A percentile compares a stretch with the other conserved stretches of the same genome.
These are phyloP conservation scores for Taphrina deformans DNA, from an alignment of 1,139 yeast species.

Conservation along the genomic window DNA sequence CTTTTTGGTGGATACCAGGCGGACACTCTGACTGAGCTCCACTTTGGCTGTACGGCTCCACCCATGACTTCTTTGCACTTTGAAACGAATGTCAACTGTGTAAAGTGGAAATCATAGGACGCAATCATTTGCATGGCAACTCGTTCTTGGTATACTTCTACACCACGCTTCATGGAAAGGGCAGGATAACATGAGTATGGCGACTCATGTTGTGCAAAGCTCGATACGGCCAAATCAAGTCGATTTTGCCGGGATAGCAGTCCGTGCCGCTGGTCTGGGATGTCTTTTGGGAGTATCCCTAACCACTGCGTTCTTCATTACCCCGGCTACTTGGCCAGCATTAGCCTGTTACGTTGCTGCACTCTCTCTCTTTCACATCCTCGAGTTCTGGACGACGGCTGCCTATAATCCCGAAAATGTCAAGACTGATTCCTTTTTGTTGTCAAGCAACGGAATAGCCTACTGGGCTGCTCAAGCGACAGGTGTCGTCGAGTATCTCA, in stretches of 20 bases:
- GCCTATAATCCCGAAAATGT: slow-evolving; percentile 65
- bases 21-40: no score
- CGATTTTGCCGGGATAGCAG: slow-evolving; percentile 37
- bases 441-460: slow-evolving; percentile 67
- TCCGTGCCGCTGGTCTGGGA: slow-evolving; percentile 40
- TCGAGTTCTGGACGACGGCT: slow-evolving; percentile 81
- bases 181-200: background rate
- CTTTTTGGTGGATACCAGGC: no score
- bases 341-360: slow-evolving; percentile 56
- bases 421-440: slow-evolving; percentile 63
- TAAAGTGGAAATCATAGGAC: no score
- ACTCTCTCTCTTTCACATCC: slow-evolving; percentile 66
- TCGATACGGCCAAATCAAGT: background rate
- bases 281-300: slow-evolving; percentile 36
- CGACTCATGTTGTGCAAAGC: background rate
- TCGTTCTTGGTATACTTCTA: no score
- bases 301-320: slow-evolving; percentile 18
- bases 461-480: slow-evolving; percentile 64
- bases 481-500: slow-evolving; percentile 54
- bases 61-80: no score
- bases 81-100: no score
- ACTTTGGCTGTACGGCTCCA: no score
- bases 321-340: background rate
- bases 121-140: no score
- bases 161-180: no score